A percentile compares a stretch with the other conserved stretches of the same genome.
Conservation (phyloP, 2,329 filamentous ascomycete species). For the Monosporascus sp. region DNA sequence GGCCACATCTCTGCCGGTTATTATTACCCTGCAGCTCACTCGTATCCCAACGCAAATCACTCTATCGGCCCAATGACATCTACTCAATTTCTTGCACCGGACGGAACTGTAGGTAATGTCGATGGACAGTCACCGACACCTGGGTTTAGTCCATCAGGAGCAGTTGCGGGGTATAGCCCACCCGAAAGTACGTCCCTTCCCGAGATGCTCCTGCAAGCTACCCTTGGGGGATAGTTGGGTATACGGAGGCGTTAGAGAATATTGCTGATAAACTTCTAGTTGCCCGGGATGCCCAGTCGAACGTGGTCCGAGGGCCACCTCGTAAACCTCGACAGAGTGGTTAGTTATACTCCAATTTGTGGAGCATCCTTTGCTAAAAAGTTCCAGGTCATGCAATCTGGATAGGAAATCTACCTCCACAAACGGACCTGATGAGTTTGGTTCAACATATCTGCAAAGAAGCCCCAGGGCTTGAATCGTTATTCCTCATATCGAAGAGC, state of each 20-base stretch:
- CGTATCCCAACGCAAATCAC: conserved; percentile 31
- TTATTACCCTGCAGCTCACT: conserved; percentile 39
- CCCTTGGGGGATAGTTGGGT: background rate
- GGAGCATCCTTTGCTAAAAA: conserved; percentile 10
- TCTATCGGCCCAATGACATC: conserved; percentile 28
- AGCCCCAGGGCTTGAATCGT: conserved; percentile 73
- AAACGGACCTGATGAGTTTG: conserved; percentile 74
- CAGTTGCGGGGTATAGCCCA: conserved; percentile 7
- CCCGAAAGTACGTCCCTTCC: conserved; percentile 22
- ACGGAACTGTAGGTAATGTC: conserved; percentile 20
- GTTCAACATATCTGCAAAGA: conserved; percentile 87
- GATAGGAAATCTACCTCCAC: conserved; percentile 89
- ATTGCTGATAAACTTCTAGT: conserved; percentile 16
- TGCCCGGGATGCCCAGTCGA: conserved; percentile 30
- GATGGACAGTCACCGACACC: conserved; percentile 14
- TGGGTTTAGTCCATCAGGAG: conserved; percentile 12
- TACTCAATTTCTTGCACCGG: conserved; percentile 27
- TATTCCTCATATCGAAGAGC: conserved; percentile 94
- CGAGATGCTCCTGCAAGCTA: background rate
- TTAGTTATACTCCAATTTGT: conserved; percentile 30
- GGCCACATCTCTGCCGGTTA: conserved; percentile 30
- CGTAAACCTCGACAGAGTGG: conserved; percentile 58
- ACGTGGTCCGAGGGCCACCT: conserved; percentile 48
- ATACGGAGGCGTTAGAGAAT: background rate
- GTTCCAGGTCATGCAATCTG: conserved; percentile 76